phyloP scores from a whole-genome alignment of 2,329 filamentous ascomycete genomes.

The Cladophialophora immunda region DNA sequence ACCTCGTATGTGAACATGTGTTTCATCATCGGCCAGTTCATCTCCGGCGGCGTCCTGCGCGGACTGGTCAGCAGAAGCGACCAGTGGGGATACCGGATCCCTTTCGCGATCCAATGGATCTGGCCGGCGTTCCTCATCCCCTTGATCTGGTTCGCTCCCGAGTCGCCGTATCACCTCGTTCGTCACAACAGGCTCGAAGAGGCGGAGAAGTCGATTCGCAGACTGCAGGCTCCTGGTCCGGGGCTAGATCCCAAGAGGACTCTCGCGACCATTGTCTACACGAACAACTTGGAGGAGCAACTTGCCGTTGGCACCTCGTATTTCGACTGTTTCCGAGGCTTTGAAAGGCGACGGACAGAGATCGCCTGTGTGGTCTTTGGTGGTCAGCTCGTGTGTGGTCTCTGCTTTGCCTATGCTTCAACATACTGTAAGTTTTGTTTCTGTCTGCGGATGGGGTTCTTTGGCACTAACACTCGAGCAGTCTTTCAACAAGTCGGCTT shows the following conservation, averaged over 20 bases:
- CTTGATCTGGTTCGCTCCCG: conserved; percentile 52
- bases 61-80: conserved; percentile 44
- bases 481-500: conserved; percentile 51
- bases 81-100: conserved; percentile 51
- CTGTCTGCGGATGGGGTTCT: conserved; percentile 59
- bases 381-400: conserved; percentile 70
- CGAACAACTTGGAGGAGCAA: conserved; percentile 46
- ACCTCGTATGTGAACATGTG: conserved; percentile 52
- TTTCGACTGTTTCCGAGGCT: conserved; percentile 46
- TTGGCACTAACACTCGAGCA: conserved; percentile 44
- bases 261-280: conserved; percentile 51
- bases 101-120: conserved; percentile 57
- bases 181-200: conserved; percentile 48
- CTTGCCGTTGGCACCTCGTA: conserved; percentile 37
- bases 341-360: conserved; percentile 51
- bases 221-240: conserved; percentile 38
- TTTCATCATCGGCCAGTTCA: conserved; percentile 50
- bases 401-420: conserved; percentile 70
- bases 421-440: conserved; percentile 58
- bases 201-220: conserved; percentile 45
- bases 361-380: conserved; percentile 63
- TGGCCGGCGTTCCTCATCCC: conserved; percentile 58
- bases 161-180: conserved; percentile 52
- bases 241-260: conserved; percentile 44
- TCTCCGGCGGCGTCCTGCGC: conserved; percentile 45